These are phyloP conservation scores for Chlorella sp. DNA, from an alignment of 139 green algal genomes.

Conservation along the genomic window DNA sequence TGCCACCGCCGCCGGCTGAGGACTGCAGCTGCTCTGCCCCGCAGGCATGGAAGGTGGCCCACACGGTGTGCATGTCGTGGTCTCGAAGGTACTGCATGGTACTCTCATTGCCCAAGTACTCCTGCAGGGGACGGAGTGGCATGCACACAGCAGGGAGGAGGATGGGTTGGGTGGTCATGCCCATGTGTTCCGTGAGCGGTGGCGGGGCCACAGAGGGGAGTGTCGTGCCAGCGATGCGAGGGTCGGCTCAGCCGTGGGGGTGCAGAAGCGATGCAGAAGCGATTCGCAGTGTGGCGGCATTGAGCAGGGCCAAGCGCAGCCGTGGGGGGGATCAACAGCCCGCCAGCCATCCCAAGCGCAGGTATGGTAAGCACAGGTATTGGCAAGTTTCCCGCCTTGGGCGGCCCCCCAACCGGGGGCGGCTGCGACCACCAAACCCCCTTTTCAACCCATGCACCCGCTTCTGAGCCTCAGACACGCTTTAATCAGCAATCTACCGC, in stretches of 20 bases:
- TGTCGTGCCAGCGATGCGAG: neutral
- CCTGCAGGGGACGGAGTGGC: neutral
- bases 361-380: too few relatives aligned
- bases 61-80: neutral
- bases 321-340: too few relatives aligned
- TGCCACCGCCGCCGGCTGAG: neutral
- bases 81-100: constrained; percentile 38
- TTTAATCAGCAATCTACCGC: too few relatives aligned
- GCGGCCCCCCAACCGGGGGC: too few relatives aligned
- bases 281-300: too few relatives aligned
- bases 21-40: constrained; percentile 14
- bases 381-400: too few relatives aligned
- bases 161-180: neutral
- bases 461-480: too few relatives aligned
- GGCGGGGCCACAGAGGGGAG: neutral
- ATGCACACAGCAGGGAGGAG: neutral
- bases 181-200: neutral
- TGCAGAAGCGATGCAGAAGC: too few relatives aligned
- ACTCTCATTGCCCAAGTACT: constrained; percentile 11
- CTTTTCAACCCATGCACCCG: too few relatives aligned
- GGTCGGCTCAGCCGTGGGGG: neutral
- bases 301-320: too few relatives aligned
- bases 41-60: constrained; percentile 29
- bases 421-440: too few relatives aligned
- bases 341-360: too few relatives aligned